phyloP scores from a whole-genome alignment of 352 stramenopile genomes.

The Pythium vanterpoolii region DNA sequence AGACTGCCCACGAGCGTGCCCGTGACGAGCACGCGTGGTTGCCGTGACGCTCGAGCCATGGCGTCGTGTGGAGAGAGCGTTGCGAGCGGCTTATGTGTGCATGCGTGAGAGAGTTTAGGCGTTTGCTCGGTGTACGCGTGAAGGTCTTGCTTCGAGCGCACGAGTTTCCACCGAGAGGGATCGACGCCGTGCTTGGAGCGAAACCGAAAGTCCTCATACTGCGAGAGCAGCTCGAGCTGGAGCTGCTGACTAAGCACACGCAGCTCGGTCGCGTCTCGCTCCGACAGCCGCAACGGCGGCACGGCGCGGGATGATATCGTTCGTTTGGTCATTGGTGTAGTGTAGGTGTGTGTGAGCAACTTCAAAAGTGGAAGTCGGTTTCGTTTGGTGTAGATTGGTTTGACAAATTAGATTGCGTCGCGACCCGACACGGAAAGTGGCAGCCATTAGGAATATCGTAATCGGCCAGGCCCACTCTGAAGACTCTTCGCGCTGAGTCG shows the following conservation, averaged over 20 bases:
- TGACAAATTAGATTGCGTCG: too few relatives aligned
- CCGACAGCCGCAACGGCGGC: not conserved
- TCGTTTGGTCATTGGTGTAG: constrained; percentile 16
- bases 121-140: constrained; percentile 30
- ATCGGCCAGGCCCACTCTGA: too few relatives aligned
- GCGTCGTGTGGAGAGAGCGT: not conserved
- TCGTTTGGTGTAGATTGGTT: not conserved
- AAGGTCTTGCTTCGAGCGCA: constrained; percentile 2
- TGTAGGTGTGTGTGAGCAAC: not conserved
- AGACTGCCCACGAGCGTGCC: constrained; percentile 36
- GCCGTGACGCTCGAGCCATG: not conserved
- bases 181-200: constrained; percentile 25
- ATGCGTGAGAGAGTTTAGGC: not conserved
- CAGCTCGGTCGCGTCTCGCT: not conserved
- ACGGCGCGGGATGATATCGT: not conserved
- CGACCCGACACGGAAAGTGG: too few relatives aligned
- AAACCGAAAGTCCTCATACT: constrained; percentile 41
- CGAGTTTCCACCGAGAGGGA: constrained; percentile 28
- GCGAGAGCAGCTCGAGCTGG: constrained; percentile 24
- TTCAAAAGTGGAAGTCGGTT: not conserved
- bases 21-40: constrained; percentile 19
- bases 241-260: not conserved
- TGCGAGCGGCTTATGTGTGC: not conserved
- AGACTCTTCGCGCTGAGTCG: too few relatives aligned
- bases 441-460: too few relatives aligned